Base-by-base conservation (phyloP, 129 eudicot genomes). In the Kitagawia praeruptora region DNA sequence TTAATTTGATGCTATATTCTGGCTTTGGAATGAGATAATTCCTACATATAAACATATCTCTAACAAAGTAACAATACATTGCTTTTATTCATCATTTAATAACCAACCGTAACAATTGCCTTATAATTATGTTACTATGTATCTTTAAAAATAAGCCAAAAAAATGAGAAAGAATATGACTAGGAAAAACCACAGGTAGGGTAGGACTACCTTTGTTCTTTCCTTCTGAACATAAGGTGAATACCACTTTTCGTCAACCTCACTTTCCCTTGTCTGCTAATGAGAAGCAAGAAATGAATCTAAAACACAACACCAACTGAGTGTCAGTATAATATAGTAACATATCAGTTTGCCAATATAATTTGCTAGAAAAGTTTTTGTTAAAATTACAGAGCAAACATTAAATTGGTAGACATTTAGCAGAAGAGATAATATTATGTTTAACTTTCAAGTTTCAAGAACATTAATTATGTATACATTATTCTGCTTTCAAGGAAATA, bases 211-310 rank as follows among this genome's bases (percentile, higher is more conserved):
- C 98, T 93, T 93, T 15, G 88, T 86, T 86, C 98, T 88, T 83
- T 93, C 98, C 89, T 93, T 93, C 79, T 91, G 98, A 34, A 96
- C 5, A 83, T 91, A 91, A 70, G 98, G 97, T 54, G 98, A 93
- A 82, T 93, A 93, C 98, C 97, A 93, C 76, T n/a, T n/a, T 93
- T 93, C 64, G 98, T 91, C 84, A 93, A 73, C 86, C 98, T 91
- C 54, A 93, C 98, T 87, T 93, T 93, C 75, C 98, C 98, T 78
- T 93, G 98, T 37, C 98, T 88, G 84, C 97, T 91, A 75, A 93
- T 93, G 46, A 93, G 87, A 83, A 93, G 89, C 81, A 93, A 96
- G 64, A 89, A 92, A 82, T 91, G 96, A 85, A 91, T 89, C 93
- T 91, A 85, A 70, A 87, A 61, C 58, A 80, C 76, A n/a, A 46